Evolutionary conservation across 179 eudicot species (phyloP), one percentile per base, ranked within the genome.

Genomic region (Silene noctiflora): DNA sequence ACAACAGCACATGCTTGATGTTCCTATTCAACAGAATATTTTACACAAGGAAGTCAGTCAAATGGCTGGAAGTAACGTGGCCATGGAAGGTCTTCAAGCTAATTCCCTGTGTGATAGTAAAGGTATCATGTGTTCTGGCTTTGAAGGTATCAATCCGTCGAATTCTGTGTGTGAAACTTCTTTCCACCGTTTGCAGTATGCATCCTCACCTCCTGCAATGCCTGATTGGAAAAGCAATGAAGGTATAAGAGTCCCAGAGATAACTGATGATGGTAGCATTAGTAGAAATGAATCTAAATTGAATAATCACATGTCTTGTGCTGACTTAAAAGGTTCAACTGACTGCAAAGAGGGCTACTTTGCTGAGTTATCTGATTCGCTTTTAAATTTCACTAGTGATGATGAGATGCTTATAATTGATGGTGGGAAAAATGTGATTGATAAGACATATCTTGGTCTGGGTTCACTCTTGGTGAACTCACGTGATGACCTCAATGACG

Each of bases 401-500:
- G 89, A 87, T 35, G 90, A 88, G 14, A 79, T 84, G 78, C 83
- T 81, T 62, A 76, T 80, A 39, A 75, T 73, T 69, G 87, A 86
- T 67, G 83, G 76, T 69, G 89, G 27, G 46, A 75, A 73, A 39
- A 84, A 79, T 35, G 72, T 56, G 65, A 78, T 79, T 19, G 86
- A 83, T 61, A 81, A 77, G 73, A 76, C 83, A 25, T 80, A 79
- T 84, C 72, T 78, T 14, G 85, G 84, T 79, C 75, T 89, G 16
- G 75, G 81, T 73, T 80, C 87, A 62, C 85, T 85, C 67, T 79
- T 89, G 81, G 74, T 86, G 81, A 85, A 87, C 79, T 84, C 86
- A 59, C 86, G 86, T 75, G 72, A 71, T 35, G 81, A 71, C 6
- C 72, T 27, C 46, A 67, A 71, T 72, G 84, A 66, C 33, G 81